Evolutionary conservation across 176 grass and related monocot species (phyloP).

Genomic region (Oryza nivara): DNA sequence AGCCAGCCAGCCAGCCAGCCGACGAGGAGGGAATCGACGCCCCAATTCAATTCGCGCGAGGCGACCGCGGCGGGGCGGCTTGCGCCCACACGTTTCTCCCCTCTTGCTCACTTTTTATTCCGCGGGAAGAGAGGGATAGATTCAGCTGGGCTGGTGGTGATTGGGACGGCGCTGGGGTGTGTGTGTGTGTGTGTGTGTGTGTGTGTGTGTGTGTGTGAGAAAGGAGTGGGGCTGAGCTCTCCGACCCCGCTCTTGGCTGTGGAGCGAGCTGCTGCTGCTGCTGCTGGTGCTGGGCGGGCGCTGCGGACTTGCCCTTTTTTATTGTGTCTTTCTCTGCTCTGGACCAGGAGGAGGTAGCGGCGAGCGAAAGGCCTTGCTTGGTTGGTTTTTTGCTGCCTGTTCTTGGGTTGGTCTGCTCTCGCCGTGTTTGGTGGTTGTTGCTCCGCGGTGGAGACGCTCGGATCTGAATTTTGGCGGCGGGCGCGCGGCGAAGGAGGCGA

Average conservation of each 20-base stretch:
- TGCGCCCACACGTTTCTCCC: slow-evolving; percentile 25
- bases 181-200: neutral
- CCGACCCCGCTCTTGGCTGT: slow-evolving; percentile 28
- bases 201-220: neutral
- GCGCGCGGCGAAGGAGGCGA: neutral
- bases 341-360: neutral
- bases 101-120: neutral
- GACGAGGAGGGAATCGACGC: neutral
- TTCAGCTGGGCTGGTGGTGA: neutral
- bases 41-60: neutral
- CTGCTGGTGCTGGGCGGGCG: slow-evolving; percentile 4
- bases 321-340: slow-evolving; percentile 1
- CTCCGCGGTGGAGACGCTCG: neutral
- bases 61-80: neutral
- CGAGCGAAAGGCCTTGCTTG: slow-evolving; percentile 1
- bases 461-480: neutral
- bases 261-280: slow-evolving; percentile 15
- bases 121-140: neutral
- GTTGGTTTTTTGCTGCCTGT: neutral
- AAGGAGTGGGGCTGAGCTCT: slow-evolving; percentile 34
- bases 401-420: slow-evolving; percentile 19
- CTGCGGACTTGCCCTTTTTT: slow-evolving; percentile 25
- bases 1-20: neutral
- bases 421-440: slow-evolving; percentile 14
- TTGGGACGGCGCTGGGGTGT: slow-evolving; percentile 27